Evolutionary conservation across 1,284 basidiomycete species (phyloP).

Genomic region (Sporisorium exsertum): DNA sequence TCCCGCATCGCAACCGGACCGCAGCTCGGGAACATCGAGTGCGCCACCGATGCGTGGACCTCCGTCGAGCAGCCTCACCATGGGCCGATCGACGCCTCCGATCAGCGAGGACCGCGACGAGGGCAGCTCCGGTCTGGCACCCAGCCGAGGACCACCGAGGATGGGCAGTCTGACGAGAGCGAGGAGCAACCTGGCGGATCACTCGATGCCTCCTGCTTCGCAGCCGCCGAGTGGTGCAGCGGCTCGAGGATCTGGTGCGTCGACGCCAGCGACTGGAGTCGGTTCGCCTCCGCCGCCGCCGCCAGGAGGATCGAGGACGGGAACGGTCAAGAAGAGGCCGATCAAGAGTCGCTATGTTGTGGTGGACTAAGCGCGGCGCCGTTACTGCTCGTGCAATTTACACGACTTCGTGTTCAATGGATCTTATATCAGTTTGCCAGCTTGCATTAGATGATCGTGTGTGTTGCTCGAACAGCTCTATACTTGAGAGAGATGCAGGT

Average conservation of each 20-base stretch:
- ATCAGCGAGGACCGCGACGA: constrained; percentile 46
- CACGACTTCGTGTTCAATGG: neutral
- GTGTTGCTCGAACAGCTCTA: too few relatives aligned
- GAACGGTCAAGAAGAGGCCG: constrained; percentile 63
- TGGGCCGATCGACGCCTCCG: constrained; percentile 42
- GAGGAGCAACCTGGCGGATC: constrained; percentile 61
- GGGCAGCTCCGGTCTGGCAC: constrained; percentile 34
- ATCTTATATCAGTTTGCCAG: neutral
- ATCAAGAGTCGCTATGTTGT: constrained; percentile 67
- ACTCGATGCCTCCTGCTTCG: constrained; percentile 54
- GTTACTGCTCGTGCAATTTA: neutral
- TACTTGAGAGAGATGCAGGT: too few relatives aligned
- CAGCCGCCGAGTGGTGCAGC: constrained; percentile 42
- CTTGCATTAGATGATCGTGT: neutral
- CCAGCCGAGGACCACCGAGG: constrained; percentile 22
- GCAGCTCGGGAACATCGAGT: constrained; percentile 29
- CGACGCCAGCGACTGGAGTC: constrained; percentile 25
- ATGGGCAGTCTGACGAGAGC: constrained; percentile 37
- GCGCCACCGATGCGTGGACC: constrained; percentile 42
- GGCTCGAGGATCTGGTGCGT: constrained; percentile 7
- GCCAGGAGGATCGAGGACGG: constrained; percentile 35
- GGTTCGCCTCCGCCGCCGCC: constrained; percentile 43
- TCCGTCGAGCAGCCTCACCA: constrained; percentile 23
- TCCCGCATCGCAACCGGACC: constrained; percentile 53
- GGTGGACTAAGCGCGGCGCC: constrained; percentile 46